phyloP scores from a whole-genome alignment of 2,329 filamentous ascomycete genomes.

The Bimuria novae-zelandiae region DNA sequence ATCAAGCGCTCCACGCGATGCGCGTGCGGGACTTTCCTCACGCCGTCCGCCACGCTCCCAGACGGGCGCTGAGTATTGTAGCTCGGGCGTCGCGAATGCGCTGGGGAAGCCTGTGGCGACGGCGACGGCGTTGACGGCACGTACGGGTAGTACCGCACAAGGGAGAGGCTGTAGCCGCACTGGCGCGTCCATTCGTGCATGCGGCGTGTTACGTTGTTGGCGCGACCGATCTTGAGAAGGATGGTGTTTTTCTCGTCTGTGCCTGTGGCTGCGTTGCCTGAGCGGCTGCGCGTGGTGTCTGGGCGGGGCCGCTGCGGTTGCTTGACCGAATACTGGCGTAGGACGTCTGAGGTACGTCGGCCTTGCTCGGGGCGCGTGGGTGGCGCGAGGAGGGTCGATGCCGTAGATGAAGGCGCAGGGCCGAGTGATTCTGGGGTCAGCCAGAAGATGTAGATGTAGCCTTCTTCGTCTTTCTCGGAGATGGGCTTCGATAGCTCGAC shows the following conservation, averaged over 20 bases:
- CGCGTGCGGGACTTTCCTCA: conserved; percentile 78
- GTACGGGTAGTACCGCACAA: conserved; percentile 93
- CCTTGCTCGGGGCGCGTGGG: conserved; percentile 48
- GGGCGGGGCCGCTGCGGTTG: conserved; percentile 15
- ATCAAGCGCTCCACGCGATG: conserved; percentile 88
- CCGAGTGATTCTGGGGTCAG: conserved; percentile 69
- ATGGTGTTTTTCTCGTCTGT: conserved; percentile 60
- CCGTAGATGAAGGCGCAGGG: conserved; percentile 55
- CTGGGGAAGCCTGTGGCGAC: conserved; percentile 35
- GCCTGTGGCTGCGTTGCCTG: conserved; percentile 12
- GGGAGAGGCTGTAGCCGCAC: conserved; percentile 84
- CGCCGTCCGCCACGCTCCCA: conserved; percentile 26
- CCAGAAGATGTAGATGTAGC: conserved; percentile 99
- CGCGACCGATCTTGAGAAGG: conserved; percentile 67
- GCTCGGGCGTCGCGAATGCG: conserved; percentile 29
- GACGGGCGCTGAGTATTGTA: conserved; percentile 21
- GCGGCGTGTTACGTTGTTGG: conserved; percentile 83
- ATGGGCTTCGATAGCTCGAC: conserved; percentile 77
- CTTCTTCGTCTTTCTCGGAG: conserved; percentile 72
- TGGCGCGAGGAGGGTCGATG: conserved; percentile 55
- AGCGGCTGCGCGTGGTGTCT: conserved; percentile 11
- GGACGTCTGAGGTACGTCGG: conserved; percentile 39
- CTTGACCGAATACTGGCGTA: conserved; percentile 40
- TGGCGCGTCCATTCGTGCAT: conserved; percentile 93
- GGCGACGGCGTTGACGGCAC: conserved; percentile 45